A percentile compares a stretch with the other conserved stretches of the same genome.
Conservation (phyloP, 2,329 filamentous ascomycete genomes). For the Berkeleyomyces basicola region DNA sequence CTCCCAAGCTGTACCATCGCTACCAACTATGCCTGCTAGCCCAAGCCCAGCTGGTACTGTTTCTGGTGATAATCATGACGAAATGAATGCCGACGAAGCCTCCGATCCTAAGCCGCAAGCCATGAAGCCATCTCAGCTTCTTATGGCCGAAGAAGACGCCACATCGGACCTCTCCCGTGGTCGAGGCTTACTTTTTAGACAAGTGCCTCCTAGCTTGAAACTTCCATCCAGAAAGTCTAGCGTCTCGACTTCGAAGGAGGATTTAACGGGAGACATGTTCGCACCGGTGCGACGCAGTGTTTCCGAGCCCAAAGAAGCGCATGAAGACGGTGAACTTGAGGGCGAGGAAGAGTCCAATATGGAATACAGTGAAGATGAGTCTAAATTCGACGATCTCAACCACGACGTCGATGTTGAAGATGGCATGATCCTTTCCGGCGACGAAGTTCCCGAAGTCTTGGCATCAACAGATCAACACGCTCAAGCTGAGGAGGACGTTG, state of each 20-base stretch:
- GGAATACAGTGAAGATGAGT: conserved; percentile 14
- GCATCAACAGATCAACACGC: conserved; percentile 11
- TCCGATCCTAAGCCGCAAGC: background rate
- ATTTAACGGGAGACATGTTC: conserved; percentile 13
- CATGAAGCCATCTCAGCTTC: conserved; percentile 20
- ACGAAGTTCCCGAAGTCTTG: conserved; percentile 11
- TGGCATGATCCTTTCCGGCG: conserved; percentile 8
- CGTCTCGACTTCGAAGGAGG: conserved; percentile 2
- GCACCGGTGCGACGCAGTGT: conserved; percentile 10
- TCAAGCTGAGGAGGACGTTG: conserved; percentile 7
- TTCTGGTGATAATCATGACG: background rate
- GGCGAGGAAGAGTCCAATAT: background rate
- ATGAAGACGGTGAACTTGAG: background rate
- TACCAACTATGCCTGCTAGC: background rate
- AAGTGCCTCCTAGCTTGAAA: conserved; percentile 11
- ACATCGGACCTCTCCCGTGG: conserved; percentile 10
- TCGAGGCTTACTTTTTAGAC: conserved; percentile 6
- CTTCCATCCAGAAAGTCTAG: conserved; percentile 8
- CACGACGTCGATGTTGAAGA: conserved; percentile 7
- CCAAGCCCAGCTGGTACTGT: background rate
- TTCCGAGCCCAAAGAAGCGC: background rate
- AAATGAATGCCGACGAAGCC: background rate
- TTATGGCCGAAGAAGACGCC: conserved; percentile 21
- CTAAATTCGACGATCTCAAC: conserved; percentile 4
- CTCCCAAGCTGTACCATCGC: conserved; percentile 2